Evolutionary conservation across 345 rosid species (phyloP), one percentile per base, ranked within the genome.

Genomic region (Murraya paniculata): DNA sequence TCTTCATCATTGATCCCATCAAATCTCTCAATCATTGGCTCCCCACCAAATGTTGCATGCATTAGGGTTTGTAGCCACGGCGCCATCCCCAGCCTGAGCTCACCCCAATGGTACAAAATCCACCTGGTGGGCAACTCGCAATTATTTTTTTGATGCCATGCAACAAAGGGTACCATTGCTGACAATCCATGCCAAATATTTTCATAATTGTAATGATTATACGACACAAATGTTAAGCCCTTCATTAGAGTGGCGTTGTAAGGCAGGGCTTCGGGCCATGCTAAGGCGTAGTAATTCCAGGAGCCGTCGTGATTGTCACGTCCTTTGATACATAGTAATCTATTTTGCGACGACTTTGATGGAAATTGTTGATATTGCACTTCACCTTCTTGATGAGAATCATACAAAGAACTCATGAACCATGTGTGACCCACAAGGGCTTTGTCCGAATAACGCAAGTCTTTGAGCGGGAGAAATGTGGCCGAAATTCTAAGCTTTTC

Each of bases 141-240:
- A 5, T 68, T 74, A 73, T 92, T 85, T 71, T 72, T 86, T 80
- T 25, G 76, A 79, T 87, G 88, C 98, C 98, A 92, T 2, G 93
- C 86, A 45, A 92, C 88, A 60, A 92, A 90, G 0, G 97, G 94
- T 9, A 85, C 67, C 8, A 83, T 2, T 16, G 90, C 84, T 0
- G 93, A 85, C 1, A 91, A 70, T 22, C 94, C 97, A 74, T 92
- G 98, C 93, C 96, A 92, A 18, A 89, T 80, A 85, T 91, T 94
- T 10, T 75, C 81, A 65, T 89, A 92, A 72, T 78, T 72, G 77
- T 92, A 92, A 68, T 94, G 94, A 39, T 90, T 94, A 80, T 92
- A 87, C 1, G 94, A 85, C 1, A 92, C 89, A 61, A 90, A 91
- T 4, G 98, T 89, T 22, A 92, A 73, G 5, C 95, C 98, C 19